These are phyloP conservation scores for Eustoma russellianum DNA, from an alignment of 257 asterid genomes.

Conservation along the genomic window DNA sequence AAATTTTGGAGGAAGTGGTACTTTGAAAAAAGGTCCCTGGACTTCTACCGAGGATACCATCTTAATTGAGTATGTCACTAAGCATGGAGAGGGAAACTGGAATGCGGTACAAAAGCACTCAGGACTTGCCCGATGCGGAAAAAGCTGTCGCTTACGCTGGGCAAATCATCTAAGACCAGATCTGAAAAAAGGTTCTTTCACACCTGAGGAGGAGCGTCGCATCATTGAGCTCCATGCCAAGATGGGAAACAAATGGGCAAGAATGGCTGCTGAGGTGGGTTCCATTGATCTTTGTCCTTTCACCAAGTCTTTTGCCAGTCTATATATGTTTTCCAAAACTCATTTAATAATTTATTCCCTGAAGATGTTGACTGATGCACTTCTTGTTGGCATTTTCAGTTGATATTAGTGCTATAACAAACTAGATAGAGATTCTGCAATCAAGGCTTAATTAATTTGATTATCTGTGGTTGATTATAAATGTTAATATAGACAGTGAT, in stretches of 20 bases:
- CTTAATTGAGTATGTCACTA: slow-evolving; percentile 48
- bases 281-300: neutral
- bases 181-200: slow-evolving; percentile 62
- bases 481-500: no score
- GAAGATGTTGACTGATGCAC: no score
- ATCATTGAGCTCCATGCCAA: slow-evolving; percentile 65
- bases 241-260: slow-evolving; percentile 85
- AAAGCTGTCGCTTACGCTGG: slow-evolving; percentile 88
- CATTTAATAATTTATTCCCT: no score
- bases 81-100: slow-evolving; percentile 84
- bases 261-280: slow-evolving; percentile 81
- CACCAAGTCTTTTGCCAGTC: neutral
- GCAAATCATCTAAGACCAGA: slow-evolving; percentile 78
- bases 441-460: no score
- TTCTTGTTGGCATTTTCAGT: no score
- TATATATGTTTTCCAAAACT: no score
- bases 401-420: no score
- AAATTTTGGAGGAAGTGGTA: slow-evolving; percentile 25
- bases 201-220: slow-evolving; percentile 58
- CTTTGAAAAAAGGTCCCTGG: slow-evolving; percentile 89
- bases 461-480: no score
- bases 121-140: slow-evolving; percentile 83
- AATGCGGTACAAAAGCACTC: slow-evolving; percentile 70
- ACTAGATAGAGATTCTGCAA: no score
- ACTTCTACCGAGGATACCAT: slow-evolving; percentile 66